A percentile compares a stretch with the other conserved stretches of the same genome.
phyloP scores from a whole-genome alignment of 1,139 yeast species.

The Maudiozyma humilis region DNA sequence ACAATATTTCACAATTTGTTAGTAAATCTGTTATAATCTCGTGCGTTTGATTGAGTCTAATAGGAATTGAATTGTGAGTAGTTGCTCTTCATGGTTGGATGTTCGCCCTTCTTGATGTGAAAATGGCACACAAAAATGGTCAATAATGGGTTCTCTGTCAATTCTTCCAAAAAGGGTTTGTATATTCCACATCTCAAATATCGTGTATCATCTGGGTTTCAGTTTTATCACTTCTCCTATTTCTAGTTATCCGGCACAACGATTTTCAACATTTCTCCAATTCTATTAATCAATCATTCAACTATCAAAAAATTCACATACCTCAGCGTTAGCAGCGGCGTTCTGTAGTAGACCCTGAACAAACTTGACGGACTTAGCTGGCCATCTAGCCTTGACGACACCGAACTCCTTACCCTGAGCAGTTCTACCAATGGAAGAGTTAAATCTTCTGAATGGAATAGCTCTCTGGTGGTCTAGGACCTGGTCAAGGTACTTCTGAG shows the following conservation, averaged over 20 bases:
- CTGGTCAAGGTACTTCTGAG: conserved; percentile 92
- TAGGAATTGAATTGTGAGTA: no score
- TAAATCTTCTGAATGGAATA: conserved; percentile 98
- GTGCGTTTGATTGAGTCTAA: no score
- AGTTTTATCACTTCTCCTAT: neutral
- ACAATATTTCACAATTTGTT: neutral
- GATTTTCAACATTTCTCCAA: neutral
- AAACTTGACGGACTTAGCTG: conserved; percentile 95
- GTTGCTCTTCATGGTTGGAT: no score
- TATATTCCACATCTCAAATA: neutral
- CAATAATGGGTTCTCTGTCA: neutral
- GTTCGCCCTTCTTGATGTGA: no score
- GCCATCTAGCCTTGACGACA: conserved; percentile 99
- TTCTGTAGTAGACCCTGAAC: conserved; percentile 90
- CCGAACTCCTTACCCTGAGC: conserved; percentile 99
- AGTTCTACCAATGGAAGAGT: conserved; percentile 96
- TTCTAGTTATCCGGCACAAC: neutral
- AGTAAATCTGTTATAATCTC: conserved; percentile 3
- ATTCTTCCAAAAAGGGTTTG: neutral
- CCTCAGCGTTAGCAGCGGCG: conserved; percentile 98
- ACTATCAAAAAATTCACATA: conserved; percentile 4
- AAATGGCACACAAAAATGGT: neutral
- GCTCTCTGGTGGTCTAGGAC: conserved; percentile 98
- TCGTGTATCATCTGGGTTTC: neutral
- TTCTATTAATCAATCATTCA: no score